These are phyloP conservation scores for Pleurotus eryngii DNA, from an alignment of 768 basidiomycete species.

Conservation along the genomic window DNA sequence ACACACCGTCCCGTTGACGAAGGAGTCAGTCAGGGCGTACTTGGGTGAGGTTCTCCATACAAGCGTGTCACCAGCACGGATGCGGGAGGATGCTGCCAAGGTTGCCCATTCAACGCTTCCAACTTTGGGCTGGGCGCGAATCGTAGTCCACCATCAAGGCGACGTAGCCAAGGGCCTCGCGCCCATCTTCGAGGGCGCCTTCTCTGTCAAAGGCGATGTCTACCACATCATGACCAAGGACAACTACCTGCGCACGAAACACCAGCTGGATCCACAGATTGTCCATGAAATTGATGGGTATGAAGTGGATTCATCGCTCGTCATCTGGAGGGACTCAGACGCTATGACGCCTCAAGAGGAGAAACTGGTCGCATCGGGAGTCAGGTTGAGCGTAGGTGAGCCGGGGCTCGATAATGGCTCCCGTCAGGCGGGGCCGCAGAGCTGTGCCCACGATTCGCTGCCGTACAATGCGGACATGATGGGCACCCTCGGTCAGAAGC, in stretches of 20 bases:
- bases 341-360: slow-evolving; percentile 48
- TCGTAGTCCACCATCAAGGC: slow-evolving; percentile 67
- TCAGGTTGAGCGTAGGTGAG: not conserved
- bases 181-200: slow-evolving; percentile 73
- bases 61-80: slow-evolving; percentile 44
- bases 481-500: slow-evolving; percentile 46
- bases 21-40: slow-evolving; percentile 64
- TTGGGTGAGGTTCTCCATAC: slow-evolving; percentile 70
- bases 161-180: slow-evolving; percentile 41
- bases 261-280: slow-evolving; percentile 52
- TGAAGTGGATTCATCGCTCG: slow-evolving; percentile 48
- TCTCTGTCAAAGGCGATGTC: slow-evolving; percentile 61
- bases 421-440: slow-evolving; percentile 25
- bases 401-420: slow-evolving; percentile 18
- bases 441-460: slow-evolving; percentile 71
- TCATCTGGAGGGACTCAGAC: slow-evolving; percentile 78
- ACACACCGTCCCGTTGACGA: slow-evolving; percentile 58
- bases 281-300: slow-evolving; percentile 26
- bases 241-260: slow-evolving; percentile 64
- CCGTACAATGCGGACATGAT: slow-evolving; percentile 58
- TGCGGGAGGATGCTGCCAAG: slow-evolving; percentile 63
- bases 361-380: slow-evolving; percentile 25
- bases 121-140: slow-evolving; percentile 73
- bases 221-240: slow-evolving; percentile 72
- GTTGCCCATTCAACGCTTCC: slow-evolving; percentile 39